phyloP scores from a whole-genome alignment of 306 rosid genomes.

The Astragalus glycyphyllos region DNA sequence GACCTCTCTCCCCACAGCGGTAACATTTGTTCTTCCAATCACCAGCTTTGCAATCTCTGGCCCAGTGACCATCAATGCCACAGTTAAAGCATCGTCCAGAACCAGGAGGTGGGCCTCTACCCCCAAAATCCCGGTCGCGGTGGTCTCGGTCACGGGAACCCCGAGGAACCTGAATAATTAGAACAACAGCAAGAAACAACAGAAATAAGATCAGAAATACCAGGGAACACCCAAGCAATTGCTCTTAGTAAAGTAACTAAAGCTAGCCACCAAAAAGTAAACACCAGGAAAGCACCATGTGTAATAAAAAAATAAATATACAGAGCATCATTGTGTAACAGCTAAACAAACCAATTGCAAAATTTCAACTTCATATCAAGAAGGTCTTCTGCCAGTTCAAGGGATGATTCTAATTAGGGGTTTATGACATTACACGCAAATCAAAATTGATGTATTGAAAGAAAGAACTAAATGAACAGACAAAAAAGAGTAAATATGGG shows the following conservation, averaged over 20 bases:
- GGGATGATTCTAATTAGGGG: background rate
- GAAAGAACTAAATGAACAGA: background rate
- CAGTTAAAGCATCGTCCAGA: slow-evolving; percentile 92
- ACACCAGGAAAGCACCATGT: background rate
- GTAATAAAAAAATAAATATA: background rate
- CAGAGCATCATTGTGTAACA: background rate
- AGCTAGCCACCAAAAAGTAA: background rate
- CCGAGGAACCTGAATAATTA: slow-evolving; percentile 64
- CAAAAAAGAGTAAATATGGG: background rate
- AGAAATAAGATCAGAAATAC: slow-evolving; percentile 2
- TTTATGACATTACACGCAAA: background rate
- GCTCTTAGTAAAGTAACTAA: background rate
- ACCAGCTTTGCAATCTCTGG: slow-evolving; percentile 87
- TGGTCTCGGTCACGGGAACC: slow-evolving; percentile 56
- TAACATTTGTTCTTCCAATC: slow-evolving; percentile 93
- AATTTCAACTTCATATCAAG: background rate
- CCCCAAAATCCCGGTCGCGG: slow-evolving; percentile 55
- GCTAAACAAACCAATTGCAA: background rate
- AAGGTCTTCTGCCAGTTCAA: background rate
- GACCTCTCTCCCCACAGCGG: slow-evolving; percentile 93
- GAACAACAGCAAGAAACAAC: background rate
- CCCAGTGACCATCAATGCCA: slow-evolving; percentile 92
- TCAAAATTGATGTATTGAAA: background rate
- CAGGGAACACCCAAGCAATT: background rate
- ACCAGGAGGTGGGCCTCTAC: slow-evolving; percentile 89